Conservation (phyloP, 148 eudicot species). For the Salicornia ramosissima region DNA sequence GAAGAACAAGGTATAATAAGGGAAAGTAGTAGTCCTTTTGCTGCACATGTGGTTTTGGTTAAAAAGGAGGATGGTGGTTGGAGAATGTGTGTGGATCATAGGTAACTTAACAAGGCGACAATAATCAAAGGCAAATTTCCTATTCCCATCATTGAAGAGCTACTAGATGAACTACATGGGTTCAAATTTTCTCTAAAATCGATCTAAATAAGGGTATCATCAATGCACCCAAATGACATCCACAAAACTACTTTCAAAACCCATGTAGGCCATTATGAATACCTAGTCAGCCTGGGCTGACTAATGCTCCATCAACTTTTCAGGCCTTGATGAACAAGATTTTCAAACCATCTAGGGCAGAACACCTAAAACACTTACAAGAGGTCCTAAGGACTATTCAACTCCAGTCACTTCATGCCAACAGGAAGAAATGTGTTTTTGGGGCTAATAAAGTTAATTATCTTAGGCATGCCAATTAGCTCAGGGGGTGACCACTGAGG, state of each 20-base stretch:
- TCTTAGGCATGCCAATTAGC: neutral
- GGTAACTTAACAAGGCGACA: neutral
- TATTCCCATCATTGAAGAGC: neutral
- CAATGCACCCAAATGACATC: neutral
- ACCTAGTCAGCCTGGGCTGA: no score
- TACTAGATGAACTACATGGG: neutral
- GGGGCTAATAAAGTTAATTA: neutral
- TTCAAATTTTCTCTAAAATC: no score
- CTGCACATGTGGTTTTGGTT: no score
- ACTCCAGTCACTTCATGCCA: neutral
- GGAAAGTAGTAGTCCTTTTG: no score
- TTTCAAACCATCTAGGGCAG: neutral
- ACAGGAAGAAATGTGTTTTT: neutral
- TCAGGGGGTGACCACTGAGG: neutral
- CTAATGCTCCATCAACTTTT: no score
- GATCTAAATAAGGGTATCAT: neutral
- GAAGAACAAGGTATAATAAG: no score
- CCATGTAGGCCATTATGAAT: neutral
- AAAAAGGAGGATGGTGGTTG: no score
- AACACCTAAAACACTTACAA: neutral
- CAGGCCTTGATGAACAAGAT: neutral
- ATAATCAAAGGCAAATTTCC: neutral
- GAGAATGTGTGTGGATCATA: neutral
- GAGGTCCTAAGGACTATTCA: neutral
- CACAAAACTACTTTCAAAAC: no score